Conservation (phyloP, 495 filamentous ascomycete species). For the Halenospora varia region DNA sequence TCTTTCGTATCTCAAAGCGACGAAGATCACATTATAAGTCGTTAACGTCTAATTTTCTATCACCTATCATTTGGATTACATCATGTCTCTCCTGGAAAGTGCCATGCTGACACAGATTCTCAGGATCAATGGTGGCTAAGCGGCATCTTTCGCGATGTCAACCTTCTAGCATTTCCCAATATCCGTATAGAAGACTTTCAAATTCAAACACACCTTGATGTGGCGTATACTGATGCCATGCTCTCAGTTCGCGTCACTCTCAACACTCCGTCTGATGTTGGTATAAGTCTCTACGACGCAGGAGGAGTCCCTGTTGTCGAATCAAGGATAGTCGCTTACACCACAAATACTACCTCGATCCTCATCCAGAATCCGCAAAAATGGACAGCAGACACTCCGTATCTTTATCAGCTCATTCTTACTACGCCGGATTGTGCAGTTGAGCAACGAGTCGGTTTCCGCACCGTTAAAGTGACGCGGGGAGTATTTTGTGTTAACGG, state of each 20-base stretch:
- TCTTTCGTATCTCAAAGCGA: too few species aligned
- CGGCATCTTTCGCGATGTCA: constrained; percentile 63
- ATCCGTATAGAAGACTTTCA: constrained; percentile 54
- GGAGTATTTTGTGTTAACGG: constrained; percentile 61
- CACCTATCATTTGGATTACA: too few species aligned
- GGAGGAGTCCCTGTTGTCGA: constrained; percentile 28
- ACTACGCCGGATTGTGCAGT: constrained; percentile 35
- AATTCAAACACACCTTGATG: constrained; percentile 49
- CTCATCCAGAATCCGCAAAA: constrained; percentile 31
- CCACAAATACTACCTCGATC: constrained; percentile 8
- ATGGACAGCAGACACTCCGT: constrained; percentile 69
- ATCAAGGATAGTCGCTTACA: constrained; percentile 13
- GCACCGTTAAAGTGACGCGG: constrained; percentile 49
- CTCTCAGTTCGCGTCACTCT: constrained; percentile 45
- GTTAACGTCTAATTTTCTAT: too few species aligned
- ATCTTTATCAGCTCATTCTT: constrained; percentile 51
- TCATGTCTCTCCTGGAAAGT: too few species aligned
- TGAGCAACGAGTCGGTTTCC: constrained; percentile 56
- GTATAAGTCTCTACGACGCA: constrained; percentile 32
- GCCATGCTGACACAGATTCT: neutral
- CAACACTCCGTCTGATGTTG: constrained; percentile 27
- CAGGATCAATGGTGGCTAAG: constrained; percentile 34
- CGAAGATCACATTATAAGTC: too few species aligned
- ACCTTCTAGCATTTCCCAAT: constrained; percentile 51
- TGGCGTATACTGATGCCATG: constrained; percentile 49